Evolutionary conservation across 257 asterid genomes (phyloP).

Genomic region (Scutellaria baicalensis): DNA sequence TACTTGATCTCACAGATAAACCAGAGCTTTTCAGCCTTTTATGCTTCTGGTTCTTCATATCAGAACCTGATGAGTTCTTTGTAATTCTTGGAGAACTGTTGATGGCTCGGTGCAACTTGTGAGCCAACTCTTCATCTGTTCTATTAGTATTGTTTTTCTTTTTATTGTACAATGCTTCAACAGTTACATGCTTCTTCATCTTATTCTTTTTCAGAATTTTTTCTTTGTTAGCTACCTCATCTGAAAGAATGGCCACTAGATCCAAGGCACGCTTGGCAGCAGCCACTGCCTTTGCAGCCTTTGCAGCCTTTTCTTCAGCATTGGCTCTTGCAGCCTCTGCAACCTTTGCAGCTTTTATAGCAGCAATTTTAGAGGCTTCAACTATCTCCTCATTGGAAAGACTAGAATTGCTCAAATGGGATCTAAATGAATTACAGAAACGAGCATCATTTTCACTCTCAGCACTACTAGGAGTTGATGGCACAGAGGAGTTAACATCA

Average conservation of each 20-base stretch:
- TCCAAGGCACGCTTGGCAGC: constrained; percentile 88
- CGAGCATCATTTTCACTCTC: constrained; percentile 34
- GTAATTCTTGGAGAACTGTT: constrained; percentile 68
- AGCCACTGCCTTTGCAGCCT: constrained; percentile 80
- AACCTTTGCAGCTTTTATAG: constrained; percentile 54
- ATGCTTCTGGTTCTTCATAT: constrained; percentile 35
- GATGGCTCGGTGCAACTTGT: constrained; percentile 54
- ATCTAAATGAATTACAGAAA: constrained; percentile 38
- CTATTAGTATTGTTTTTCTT: constrained; percentile 36
- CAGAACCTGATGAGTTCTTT: constrained; percentile 39
- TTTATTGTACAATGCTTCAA: constrained; percentile 53
- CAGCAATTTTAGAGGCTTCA: constrained; percentile 66
- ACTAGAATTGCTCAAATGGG: constrained; percentile 40
- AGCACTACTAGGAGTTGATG: constrained; percentile 26
- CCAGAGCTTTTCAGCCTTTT: constrained; percentile 46
- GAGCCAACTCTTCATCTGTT: constrained; percentile 66
- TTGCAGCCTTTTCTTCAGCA: constrained; percentile 89
- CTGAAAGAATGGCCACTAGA: constrained; percentile 58
- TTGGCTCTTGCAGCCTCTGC: constrained; percentile 76
- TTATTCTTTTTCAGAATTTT: constrained; percentile 38
- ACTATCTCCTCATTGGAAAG: constrained; percentile 63
- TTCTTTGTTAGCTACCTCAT: constrained; percentile 30
- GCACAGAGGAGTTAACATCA: constrained; percentile 49
- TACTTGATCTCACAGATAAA: constrained; percentile 12
- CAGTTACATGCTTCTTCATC: constrained; percentile 58